phyloP scores from a whole-genome alignment of 352 stramenopile species.

The Phytophthora capsici region DNA sequence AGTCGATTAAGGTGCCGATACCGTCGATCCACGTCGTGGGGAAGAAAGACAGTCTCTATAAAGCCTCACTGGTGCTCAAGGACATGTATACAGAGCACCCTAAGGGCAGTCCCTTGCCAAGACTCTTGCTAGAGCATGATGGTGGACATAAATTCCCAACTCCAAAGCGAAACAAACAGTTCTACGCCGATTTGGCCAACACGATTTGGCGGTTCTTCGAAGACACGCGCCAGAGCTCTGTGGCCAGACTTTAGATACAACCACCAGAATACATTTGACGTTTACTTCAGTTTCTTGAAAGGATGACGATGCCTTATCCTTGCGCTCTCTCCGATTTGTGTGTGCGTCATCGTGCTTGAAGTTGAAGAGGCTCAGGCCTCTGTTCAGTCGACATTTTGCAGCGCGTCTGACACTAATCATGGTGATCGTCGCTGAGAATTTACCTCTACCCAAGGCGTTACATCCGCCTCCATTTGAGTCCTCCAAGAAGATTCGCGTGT shows the following conservation, averaged over 20 bases:
- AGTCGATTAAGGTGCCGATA: constrained; percentile 49
- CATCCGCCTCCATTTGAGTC: constrained; percentile 10
- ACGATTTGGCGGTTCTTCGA: constrained; percentile 59
- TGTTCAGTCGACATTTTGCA: constrained; percentile 39
- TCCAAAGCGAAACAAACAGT: constrained; percentile 44
- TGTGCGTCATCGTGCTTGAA: constrained; percentile 31
- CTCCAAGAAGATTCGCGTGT: constrained; percentile 43
- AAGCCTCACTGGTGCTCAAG: constrained; percentile 46
- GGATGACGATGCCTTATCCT: constrained; percentile 1
- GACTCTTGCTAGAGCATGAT: constrained; percentile 51
- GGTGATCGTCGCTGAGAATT: constrained; percentile 21
- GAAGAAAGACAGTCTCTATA: constrained; percentile 55
- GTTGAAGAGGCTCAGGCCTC: constrained; percentile 9
- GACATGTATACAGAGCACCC: constrained; percentile 52
- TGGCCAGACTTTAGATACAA: constrained; percentile 35
- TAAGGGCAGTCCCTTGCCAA: constrained; percentile 40
- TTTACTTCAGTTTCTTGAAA: constrained; percentile 3
- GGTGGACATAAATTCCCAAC: constrained; percentile 77
- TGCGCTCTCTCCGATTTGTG: constrained; percentile 13
- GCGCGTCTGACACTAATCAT: constrained; percentile 14
- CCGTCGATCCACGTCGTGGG: constrained; percentile 69
- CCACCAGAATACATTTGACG: constrained; percentile 17
- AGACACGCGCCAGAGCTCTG: constrained; percentile 35
- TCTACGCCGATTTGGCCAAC: constrained; percentile 51
- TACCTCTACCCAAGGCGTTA: constrained; percentile 21